These are phyloP conservation scores for Hypericum perforatum DNA, from an alignment of 345 rosid species.

Conservation along the genomic window DNA sequence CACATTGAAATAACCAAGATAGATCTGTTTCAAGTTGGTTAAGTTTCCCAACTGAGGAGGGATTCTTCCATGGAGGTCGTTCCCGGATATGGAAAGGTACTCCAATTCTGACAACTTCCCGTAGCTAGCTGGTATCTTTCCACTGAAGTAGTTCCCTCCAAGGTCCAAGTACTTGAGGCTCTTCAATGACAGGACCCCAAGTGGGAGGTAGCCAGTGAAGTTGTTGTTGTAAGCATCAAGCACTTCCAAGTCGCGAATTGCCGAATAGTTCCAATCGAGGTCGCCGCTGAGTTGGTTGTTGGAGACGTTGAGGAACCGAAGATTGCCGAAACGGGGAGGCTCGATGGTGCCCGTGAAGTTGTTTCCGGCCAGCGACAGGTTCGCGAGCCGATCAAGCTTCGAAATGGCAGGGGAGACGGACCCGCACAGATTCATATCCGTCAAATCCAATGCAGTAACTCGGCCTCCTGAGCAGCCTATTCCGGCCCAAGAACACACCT, in stretches of 20 bases:
- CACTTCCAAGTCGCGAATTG: constrained; percentile 34
- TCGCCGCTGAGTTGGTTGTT: constrained; percentile 52
- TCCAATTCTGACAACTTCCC: constrained; percentile 44
- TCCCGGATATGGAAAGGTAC: constrained; percentile 69
- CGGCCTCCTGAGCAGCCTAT: constrained; percentile 33
- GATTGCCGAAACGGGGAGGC: constrained; percentile 14
- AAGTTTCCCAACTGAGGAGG: constrained; percentile 67
- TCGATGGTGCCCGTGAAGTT: constrained; percentile 39
- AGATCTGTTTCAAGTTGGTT: constrained; percentile 48
- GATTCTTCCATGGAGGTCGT: constrained; percentile 60
- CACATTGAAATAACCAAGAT: constrained; percentile 63
- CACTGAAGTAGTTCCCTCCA: constrained; percentile 79
- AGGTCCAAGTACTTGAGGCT: constrained; percentile 54
- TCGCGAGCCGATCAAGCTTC: constrained; percentile 18
- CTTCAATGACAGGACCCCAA: constrained; percentile 20
- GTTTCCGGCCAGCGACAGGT: constrained; percentile 40
- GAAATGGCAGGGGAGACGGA: constrained; percentile 38
- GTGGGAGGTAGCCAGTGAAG: constrained; percentile 64
- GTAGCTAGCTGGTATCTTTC: constrained; percentile 54
- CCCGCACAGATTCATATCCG: constrained; percentile 44
- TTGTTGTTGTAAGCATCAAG: constrained; percentile 76
- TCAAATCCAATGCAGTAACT: constrained; percentile 45
- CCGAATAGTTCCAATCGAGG: constrained; percentile 44
- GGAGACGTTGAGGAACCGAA: constrained; percentile 64
- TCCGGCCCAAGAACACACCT: constrained; percentile 58